Evolutionary conservation across 306 rosid species (phyloP).

Genomic region (Urtica urens): DNA sequence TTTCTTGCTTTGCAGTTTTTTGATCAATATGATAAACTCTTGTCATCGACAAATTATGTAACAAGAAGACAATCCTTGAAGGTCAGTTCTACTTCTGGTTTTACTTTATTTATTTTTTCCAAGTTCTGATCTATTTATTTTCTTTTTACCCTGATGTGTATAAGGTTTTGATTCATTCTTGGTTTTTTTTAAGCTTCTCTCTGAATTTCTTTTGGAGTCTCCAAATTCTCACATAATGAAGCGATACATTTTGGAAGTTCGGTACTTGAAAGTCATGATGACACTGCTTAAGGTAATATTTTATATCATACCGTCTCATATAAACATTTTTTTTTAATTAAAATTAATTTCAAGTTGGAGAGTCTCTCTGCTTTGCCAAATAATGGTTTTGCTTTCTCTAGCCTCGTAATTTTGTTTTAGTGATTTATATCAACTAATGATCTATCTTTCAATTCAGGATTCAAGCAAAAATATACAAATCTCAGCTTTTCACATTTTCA

Average conservation of each 20-base stretch:
- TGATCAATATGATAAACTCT: constrained; percentile 64
- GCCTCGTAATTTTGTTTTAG: constrained; percentile 18
- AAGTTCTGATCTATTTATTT: no score
- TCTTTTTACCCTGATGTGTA: constrained; percentile 9
- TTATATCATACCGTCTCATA: no score
- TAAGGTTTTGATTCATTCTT: constrained; percentile 18
- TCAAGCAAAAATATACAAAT: constrained; percentile 89
- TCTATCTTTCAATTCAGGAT: constrained; percentile 48
- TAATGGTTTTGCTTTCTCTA: constrained; percentile 10
- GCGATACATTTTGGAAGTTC: constrained; percentile 80
- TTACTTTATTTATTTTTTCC: no score
- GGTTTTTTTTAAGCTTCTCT: constrained; percentile 56
- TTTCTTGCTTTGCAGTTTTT: constrained; percentile 45
- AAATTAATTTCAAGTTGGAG: neutral
- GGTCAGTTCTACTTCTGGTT: constrained; percentile 40
- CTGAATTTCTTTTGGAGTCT: constrained; percentile 78
- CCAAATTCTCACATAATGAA: constrained; percentile 84
- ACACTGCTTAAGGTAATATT: constrained; percentile 63
- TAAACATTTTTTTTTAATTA: neutral
- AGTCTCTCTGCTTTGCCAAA: neutral
- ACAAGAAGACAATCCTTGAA: constrained; percentile 94
- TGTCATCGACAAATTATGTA: constrained; percentile 86
- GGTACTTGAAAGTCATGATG: constrained; percentile 79
- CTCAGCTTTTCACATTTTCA: constrained; percentile 95
- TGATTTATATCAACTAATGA: constrained; percentile 3